Base-by-base conservation (phyloP, 805 yeast genomes). In the Candida insectorum region DNA sequence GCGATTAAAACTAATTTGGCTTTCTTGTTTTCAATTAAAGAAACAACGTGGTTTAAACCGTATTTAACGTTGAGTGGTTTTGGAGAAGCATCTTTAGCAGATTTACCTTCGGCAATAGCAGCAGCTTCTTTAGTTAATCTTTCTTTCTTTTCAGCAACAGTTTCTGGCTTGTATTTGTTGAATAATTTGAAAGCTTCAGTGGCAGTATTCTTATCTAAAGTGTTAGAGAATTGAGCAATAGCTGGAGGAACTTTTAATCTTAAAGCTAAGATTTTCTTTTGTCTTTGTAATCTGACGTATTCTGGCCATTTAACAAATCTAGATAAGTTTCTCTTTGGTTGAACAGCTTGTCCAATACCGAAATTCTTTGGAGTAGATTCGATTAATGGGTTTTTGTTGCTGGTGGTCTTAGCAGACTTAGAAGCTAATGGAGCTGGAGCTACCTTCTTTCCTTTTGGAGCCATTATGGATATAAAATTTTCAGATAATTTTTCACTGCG, bases 161-260 rank as follows among this genome's bases (percentile, higher is more conserved):
- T 85, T 80, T 91, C 98, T 65, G 98, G 97, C 77, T 95, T 83
- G 87, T 91, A 91, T 79, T 93, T 91, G 94, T 88, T 88, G 77
- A 91, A 82, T 60, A 91, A 81, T 80, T 89, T 89, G 82, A 91
- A 85, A 56, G 95, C 77, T 74, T 85, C 94, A 59, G 96, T 75
- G 61, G 98, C 97, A 54, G 97, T 85, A 89, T 91, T 91, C 85
- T 89, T 89, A 84, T 91, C 98, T 70, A 91, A 79, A 60, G 88
- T 82, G 73, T 84, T 75, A 63, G 87, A 88, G 83, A 91, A 91
- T 77, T 91, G 98, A 50, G 97, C 80, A 65, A 91, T 81, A 50
- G 97, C 84, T 62, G 98, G 98, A 54, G 98, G 98, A 65, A 91
- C 98, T 84, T 93, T 91, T 66, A 91, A 80, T 83, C 98, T 89